These are phyloP conservation scores for Ceratocystis colombiana DNA, from an alignment of 2,329 filamentous ascomycete genomes.

Conservation along the genomic window DNA sequence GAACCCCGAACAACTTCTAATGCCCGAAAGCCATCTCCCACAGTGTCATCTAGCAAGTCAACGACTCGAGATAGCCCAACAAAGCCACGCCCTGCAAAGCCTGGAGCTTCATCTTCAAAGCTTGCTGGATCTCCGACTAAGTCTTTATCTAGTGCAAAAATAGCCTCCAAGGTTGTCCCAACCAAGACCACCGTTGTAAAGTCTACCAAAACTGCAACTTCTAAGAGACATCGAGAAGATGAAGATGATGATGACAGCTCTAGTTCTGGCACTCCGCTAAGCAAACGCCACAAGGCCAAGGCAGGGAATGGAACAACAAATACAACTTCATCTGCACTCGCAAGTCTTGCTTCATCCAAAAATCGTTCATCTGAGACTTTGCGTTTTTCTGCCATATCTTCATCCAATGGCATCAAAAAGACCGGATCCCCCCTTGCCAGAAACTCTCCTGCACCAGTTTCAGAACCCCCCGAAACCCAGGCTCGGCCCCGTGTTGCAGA, in stretches of 20 bases:
- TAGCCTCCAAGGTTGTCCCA: constrained; percentile 30
- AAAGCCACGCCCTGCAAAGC: constrained; percentile 15
- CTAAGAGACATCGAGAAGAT: constrained; percentile 46
- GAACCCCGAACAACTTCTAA: constrained; percentile 16
- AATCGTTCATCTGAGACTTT: constrained; percentile 12
- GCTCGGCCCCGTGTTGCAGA: constrained; percentile 25
- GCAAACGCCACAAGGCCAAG: constrained; percentile 47
- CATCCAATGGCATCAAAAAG: constrained; percentile 16
- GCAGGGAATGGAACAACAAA: constrained; percentile 28
- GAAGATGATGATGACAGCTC: constrained; percentile 46
- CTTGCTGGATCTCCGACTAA: constrained; percentile 4
- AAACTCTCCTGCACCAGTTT: constrained; percentile 16
- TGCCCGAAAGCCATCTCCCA: constrained; percentile 21
- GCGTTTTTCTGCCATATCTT: constrained; percentile 19
- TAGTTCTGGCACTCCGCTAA: constrained; percentile 49
- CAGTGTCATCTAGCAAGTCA: neutral
- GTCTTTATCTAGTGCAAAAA: constrained; percentile 19
- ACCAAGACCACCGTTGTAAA: constrained; percentile 13
- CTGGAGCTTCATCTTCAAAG: neutral
- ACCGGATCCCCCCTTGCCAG: constrained; percentile 17
- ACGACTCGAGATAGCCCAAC: constrained; percentile 19
- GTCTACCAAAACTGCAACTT: constrained; percentile 28
- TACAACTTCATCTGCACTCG: neutral
- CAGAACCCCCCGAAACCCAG: constrained; percentile 17
- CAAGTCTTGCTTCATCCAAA: neutral